Evolutionary conservation across 2,329 filamentous ascomycete genomes (phyloP), one percentile per base, ranked within the genome.

Genomic region (Amylocarpus encephaloides): DNA sequence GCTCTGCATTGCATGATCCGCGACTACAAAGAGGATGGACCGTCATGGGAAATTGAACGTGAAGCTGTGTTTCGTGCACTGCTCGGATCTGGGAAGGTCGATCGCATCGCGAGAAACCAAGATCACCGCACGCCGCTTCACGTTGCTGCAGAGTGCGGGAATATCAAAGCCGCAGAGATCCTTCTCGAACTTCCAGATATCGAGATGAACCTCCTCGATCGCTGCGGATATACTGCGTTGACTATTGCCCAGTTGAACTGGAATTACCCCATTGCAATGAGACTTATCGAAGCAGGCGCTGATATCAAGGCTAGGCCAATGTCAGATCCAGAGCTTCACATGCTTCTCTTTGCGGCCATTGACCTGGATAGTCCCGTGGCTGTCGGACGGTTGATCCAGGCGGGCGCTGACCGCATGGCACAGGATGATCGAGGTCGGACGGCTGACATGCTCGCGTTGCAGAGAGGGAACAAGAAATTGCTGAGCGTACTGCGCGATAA

Each of bases 111-210:
- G 10, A 12, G 16, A 19, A 46, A 54, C 29, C 46, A 33, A 33
- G 40, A 41, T 15, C 34, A 41, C 7, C 43, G 39, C 16, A 50
- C 49, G 10, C 51, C 54, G 12, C 40, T 54, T 6, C 49, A 55
- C 34, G 26, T 50, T n/a, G 52, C 52, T 6, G 50, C 50, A 2
- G 26, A 46, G 19, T 36, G 19, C 9, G 47, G 49, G 1, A 49
- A 49, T 30, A 16, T 40, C 2, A 22, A 52, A 13, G 50, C 52
- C 0, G 34, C 50, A 7, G 39, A 53, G 30, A 18, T 52, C 12
- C 46, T 57, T 2, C 41, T 55, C 3, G 41, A 49, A 19, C 22
- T 26, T 26, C 35, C 43, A n/a, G 50, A 49, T 10, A 42, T 44
- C 1, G 38, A 46, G 15, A 33, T 48, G 26, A 34, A 54, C n/a